These are phyloP conservation scores for Macrolepiota dolichaula DNA, from an alignment of 768 basidiomycete species.

Conservation along the genomic window DNA sequence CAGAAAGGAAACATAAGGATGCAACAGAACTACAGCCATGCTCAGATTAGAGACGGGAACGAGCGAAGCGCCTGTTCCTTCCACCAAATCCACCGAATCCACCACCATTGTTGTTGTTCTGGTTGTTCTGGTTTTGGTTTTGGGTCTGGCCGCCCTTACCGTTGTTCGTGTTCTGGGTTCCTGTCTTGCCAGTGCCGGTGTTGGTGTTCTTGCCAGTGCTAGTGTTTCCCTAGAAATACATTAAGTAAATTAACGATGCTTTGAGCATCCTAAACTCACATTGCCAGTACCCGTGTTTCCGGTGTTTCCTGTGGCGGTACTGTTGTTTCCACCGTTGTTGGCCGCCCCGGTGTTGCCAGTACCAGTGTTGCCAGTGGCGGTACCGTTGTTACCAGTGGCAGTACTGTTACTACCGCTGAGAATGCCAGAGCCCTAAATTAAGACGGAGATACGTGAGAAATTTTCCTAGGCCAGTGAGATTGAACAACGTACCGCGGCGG, in stretches of 20 bases:
- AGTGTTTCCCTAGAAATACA: not conserved
- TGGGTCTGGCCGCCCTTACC: not conserved
- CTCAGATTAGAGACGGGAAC: constrained; percentile 8
- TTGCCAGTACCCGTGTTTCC: constrained; percentile 8
- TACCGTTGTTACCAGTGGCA: not conserved
- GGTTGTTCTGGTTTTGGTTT: constrained; percentile 1
- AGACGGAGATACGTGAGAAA: not conserved
- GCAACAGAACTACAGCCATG: not conserved
- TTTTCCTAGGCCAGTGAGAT: not conserved
- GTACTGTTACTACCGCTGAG: not conserved
- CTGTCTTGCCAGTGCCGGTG: not conserved
- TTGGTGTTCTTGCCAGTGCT: constrained; percentile 1
- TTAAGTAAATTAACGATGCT: not conserved
- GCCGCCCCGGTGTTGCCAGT: constrained; percentile 8
- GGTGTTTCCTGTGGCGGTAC: not conserved
- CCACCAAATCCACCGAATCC: not conserved
- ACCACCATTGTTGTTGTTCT: not conserved
- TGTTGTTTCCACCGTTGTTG: constrained; percentile 1
- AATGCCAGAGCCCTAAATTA: not conserved
- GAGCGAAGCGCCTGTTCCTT: constrained; percentile 9
- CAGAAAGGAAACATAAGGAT: not conserved
- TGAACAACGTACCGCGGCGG: not conserved
- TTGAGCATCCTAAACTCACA: not conserved
- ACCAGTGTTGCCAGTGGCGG: not conserved
- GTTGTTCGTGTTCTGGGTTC: not conserved